phyloP scores from a whole-genome alignment of 192 early-diverging fungal genomes.

The Backusella macrospora region DNA sequence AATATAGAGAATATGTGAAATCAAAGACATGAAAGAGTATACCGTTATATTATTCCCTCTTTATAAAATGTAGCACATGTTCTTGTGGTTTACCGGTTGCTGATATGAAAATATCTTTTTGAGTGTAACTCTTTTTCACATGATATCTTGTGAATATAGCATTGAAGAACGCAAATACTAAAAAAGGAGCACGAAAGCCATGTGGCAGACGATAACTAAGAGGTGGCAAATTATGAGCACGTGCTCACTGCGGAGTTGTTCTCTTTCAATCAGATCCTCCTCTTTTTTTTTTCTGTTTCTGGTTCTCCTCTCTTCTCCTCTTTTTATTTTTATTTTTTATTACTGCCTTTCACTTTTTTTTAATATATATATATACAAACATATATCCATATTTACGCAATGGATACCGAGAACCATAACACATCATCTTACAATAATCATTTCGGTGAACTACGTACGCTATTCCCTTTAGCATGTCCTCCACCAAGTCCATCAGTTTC shows the following conservation, averaged over 20 bases:
- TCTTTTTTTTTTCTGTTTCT: not conserved
- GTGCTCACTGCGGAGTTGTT: slow-evolving; percentile 15
- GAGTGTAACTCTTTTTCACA: not conserved
- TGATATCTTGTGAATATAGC: slow-evolving; percentile 17
- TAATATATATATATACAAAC: too few relatives aligned
- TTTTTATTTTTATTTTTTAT: not conserved
- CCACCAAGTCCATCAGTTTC: slow-evolving; percentile 14
- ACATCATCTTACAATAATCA: slow-evolving; percentile 4
- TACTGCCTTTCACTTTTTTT: not conserved
- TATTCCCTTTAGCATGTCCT: not conserved
- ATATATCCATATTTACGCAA: not conserved
- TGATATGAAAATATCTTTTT: not conserved
- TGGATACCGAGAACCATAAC: not conserved
- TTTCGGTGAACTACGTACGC: not conserved
- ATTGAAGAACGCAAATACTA: slow-evolving; percentile 5
- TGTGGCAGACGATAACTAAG: slow-evolving; percentile 3
- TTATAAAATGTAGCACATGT: not conserved
- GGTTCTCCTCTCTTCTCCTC: not conserved
- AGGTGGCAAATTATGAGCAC: slow-evolving; percentile 15
- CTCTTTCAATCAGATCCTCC: not conserved
- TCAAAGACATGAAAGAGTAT: too few relatives aligned
- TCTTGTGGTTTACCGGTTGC: not conserved
- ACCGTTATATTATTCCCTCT: too few relatives aligned
- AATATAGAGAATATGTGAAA: too few relatives aligned
- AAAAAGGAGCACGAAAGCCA: slow-evolving; percentile 11